Conservation (phyloP, 352 stramenopile species). For the Globisporangium emineosum region DNA sequence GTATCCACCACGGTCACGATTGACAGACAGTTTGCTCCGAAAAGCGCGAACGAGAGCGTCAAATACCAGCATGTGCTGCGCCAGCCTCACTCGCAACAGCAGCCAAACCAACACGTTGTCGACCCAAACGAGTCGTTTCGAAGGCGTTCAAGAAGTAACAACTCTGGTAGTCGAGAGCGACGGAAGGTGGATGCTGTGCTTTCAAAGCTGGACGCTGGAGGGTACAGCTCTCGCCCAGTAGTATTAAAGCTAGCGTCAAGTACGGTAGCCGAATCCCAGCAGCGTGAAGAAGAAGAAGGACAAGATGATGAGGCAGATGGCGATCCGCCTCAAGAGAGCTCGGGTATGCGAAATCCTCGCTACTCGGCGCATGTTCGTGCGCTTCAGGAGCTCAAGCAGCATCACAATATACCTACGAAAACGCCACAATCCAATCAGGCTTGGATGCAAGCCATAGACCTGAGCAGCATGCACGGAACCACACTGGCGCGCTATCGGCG, state of each 20-base stretch:
- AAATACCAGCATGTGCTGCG: not conserved
- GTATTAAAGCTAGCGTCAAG: not conserved
- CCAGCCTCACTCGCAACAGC: not conserved
- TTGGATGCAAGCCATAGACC: not conserved
- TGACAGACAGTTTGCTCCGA: not conserved
- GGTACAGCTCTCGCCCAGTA: not conserved
- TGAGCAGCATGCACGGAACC: constrained; percentile 2
- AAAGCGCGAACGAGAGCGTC: not conserved
- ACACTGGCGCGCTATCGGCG: constrained; percentile 5
- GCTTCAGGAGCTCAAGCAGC: not conserved
- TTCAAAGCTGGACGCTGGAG: not conserved
- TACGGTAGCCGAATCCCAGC: not conserved
- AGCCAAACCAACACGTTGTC: not conserved
- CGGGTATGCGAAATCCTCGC: not conserved
- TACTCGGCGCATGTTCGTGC: not conserved
- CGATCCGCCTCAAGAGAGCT: not conserved
- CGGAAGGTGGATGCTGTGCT: not conserved
- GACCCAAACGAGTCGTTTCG: not conserved
- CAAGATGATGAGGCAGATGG: not conserved
- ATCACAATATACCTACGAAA: not conserved
- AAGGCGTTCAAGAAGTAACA: not conserved
- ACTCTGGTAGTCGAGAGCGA: not conserved
- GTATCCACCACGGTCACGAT: not conserved
- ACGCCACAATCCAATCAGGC: not conserved
- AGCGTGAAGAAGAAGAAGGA: not conserved